Percentiles rank a stretch among this genome's conserved stretches.
Conservation (phyloP, 257 asterid species). For the Datura wrightii region DNA sequence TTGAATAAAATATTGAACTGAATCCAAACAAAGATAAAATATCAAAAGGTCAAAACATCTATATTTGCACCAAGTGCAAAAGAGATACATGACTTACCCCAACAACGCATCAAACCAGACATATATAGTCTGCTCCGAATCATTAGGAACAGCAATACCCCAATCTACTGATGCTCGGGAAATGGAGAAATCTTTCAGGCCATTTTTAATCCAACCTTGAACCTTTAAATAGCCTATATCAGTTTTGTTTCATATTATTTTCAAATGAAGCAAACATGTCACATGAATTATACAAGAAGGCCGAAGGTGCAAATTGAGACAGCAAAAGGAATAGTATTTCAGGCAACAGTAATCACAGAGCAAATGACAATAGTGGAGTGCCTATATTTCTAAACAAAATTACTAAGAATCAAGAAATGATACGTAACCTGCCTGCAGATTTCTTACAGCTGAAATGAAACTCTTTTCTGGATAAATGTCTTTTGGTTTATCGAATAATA, state of each 20-base stretch:
- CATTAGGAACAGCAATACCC: conserved; percentile 94
- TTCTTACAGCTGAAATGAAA: neutral
- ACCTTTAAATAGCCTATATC: conserved; percentile 58
- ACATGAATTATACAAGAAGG: neutral
- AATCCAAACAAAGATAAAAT: neutral
- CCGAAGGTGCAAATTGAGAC: neutral
- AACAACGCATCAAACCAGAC: conserved; percentile 99
- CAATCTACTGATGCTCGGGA: conserved; percentile 88
- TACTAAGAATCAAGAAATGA: neutral
- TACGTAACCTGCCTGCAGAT: neutral
- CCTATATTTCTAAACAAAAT: neutral
- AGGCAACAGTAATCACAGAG: neutral
- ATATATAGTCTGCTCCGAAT: conserved; percentile 83
- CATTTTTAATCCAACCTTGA: conserved; percentile 95
- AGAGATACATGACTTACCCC: conserved; percentile 69
- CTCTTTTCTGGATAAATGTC: neutral
- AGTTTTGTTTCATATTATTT: conserved; percentile 7
- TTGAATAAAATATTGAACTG: neutral
- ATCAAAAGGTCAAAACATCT: conserved; percentile 26
- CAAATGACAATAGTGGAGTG: conserved; percentile 1
- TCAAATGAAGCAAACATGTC: neutral
- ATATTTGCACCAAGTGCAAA: conserved; percentile 27
- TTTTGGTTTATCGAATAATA: neutral
- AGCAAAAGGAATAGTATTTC: neutral
- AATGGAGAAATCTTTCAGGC: conserved; percentile 91